Evolutionary conservation across 164 flowering plant genomes (phyloP).

Genomic region (Macadamia integrifolia): DNA sequence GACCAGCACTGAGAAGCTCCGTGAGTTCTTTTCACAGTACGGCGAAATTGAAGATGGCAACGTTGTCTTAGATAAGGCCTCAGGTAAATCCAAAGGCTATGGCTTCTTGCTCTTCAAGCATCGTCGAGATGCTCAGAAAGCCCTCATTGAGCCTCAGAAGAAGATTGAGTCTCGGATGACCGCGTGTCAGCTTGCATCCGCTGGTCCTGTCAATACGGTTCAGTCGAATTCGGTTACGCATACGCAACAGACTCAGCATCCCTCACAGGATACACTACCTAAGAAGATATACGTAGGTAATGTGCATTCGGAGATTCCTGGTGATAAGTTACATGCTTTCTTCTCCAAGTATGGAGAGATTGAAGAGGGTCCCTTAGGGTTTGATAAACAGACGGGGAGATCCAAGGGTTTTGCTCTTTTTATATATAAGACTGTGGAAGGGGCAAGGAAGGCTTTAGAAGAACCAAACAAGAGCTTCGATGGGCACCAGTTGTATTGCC

Average conservation of each 20-base stretch:
- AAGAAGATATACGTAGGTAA: slow-evolving; percentile 36
- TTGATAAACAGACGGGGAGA: slow-evolving; percentile 33
- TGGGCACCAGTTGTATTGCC: slow-evolving; percentile 29
- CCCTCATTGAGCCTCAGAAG: slow-evolving; percentile 41
- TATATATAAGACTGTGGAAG: slow-evolving; percentile 29
- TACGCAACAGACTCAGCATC: neutral
- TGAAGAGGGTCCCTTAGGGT: slow-evolving; percentile 39
- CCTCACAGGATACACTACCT: slow-evolving; percentile 15
- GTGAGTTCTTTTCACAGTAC: too few species aligned
- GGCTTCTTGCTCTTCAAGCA: slow-evolving; percentile 39
- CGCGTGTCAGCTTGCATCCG: slow-evolving; percentile 35
- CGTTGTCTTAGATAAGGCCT: slow-evolving; percentile 34
- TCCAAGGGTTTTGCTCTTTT: slow-evolving; percentile 33
- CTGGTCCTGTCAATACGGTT: slow-evolving; percentile 21
- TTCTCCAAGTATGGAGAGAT: slow-evolving; percentile 35
- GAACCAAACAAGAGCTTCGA: slow-evolving; percentile 34
- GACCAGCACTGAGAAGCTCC: too few species aligned
- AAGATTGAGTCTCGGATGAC: slow-evolving; percentile 42
- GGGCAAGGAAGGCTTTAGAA: slow-evolving; percentile 31
- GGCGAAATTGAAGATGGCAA: neutral
- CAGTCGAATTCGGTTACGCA: slow-evolving; percentile 1
- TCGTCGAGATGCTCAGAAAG: slow-evolving; percentile 22
- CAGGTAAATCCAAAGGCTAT: slow-evolving; percentile 46
- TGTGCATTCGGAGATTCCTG: slow-evolving; percentile 21
- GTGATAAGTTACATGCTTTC: slow-evolving; percentile 18